Evolutionary conservation across 495 filamentous ascomycete genomes (phyloP), one percentile per base, ranked within the genome.

Genomic region (Neurospora sp.): DNA sequence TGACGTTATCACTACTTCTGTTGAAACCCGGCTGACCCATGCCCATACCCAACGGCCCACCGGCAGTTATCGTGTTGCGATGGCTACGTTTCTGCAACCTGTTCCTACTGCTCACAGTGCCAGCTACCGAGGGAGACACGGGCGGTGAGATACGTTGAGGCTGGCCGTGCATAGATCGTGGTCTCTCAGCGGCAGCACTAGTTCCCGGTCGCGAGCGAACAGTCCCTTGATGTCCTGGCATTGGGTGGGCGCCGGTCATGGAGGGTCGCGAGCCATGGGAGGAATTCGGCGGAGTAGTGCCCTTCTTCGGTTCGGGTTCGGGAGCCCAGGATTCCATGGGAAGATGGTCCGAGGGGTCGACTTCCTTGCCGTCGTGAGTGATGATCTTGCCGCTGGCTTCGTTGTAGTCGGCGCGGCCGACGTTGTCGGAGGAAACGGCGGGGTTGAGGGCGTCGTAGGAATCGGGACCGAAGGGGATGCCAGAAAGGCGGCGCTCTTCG

Each of bases 331-430:
- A 93, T 44, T 94, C 91, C 65, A 93, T 88, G 0, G 95, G 96
- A 1, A 99, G 88, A 78, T 98, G 93, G 80, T 99, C 96, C 3
- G 92, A 94, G 1, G 93, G 95, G 78, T 98, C 96, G 72, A 98
- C 89, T 72, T 94, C 91, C 39, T 92, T 87, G 16, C 96, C 96
- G 80, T 96, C 90, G 71, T 92, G 89, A 0, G 90, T 93, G 71
- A 93, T 90, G 70, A 98, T 94, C 75, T 90, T 89, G 27, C 84
- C 86, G 22, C 81, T 82, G 1, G 81, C 80, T 65, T 87, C 85
- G 47, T 80, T 78, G 69, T 82, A 86, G 69, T 84, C 81, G 3
- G 75, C 71, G n/a, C 76, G 70, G 4, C 73, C 71, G n/a, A 75
- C 73, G 7, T 74, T 80, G 10, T 80, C 75, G 4, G 84, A 78